Percentiles rank a stretch among this genome's conserved stretches.
Evolutionary conservation across 768 basidiomycete species (phyloP).

Genomic region (Phaeotremella fagi): DNA sequence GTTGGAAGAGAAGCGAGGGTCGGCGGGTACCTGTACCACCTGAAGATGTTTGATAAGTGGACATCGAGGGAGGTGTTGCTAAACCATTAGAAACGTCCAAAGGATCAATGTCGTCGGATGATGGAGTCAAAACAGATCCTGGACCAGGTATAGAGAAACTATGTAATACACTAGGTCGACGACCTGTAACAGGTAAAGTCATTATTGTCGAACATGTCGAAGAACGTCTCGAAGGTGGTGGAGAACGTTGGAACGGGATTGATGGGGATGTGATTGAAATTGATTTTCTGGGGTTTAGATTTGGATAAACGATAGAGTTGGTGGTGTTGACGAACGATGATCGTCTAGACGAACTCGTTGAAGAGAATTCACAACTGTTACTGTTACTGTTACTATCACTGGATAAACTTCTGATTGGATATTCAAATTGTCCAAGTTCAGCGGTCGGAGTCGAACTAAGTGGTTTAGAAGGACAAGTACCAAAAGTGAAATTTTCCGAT

Average conservation of each 20-base stretch:
- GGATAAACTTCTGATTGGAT: conserved; percentile 15
- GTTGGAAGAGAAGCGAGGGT: conserved; percentile 25
- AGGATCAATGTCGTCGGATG: too few species aligned
- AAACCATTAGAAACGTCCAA: too few species aligned
- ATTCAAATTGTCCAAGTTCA: conserved; percentile 44
- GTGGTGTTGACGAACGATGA: too few species aligned
- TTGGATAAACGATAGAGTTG: too few species aligned
- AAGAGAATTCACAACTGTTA: too few species aligned
- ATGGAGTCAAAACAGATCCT: not conserved
- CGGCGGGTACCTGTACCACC: conserved; percentile 9
- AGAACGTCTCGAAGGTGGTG: conserved; percentile 23
- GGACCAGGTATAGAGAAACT: conserved; percentile 14
- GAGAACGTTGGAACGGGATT: conserved; percentile 3
- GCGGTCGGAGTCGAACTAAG: conserved; percentile 36
- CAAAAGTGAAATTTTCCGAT: conserved; percentile 22
- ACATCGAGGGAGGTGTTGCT: conserved; percentile 6
- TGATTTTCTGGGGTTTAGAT: not conserved
- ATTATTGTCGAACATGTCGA: conserved; percentile 29
- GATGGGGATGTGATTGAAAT: not conserved
- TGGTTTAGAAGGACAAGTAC: conserved; percentile 25
- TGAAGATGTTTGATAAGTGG: not conserved
- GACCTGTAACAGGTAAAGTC: conserved; percentile 24
- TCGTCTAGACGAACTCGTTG: too few species aligned
- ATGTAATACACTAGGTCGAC: conserved; percentile 30
- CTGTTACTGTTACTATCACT: too few species aligned